Evolutionary conservation across 2,329 filamentous ascomycete species (phyloP), one percentile per base, ranked within the genome.

Genomic region (Monilinia vaccinii-corymbosi): DNA sequence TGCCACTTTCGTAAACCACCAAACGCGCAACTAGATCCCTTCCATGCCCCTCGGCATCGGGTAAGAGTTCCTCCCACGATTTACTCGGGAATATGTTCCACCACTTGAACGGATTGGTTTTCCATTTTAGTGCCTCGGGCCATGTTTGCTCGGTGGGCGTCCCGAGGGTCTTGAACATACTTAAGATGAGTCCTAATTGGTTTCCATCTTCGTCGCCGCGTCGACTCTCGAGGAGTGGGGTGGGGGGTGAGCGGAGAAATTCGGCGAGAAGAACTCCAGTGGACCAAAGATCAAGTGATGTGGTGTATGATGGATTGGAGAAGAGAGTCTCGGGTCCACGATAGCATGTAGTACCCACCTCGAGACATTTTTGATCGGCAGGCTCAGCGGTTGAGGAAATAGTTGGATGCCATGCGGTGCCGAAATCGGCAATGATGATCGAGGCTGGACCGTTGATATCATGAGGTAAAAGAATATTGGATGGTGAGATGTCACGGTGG

Each of bases 401-500:
- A 68, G 13, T 78, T 73, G 3, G 87, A 82, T 65, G 87, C 91
- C 91, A 97, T 10, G 92, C 84, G 44, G 94, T 95, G 55, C 94
- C 93, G 75, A 99, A 97, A 73, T 99, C 94, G 40, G 90, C 85
- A 2, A 99, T 79, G 66, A 86, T 88, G 4, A 89, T 89, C 5
- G 90, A 88, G 0, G 88, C 89, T 7, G 80, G 76, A 0, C 81
- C 76, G 0, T 86, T 83, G 9, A 59, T 55, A 38, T 59, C 36
- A n/a, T 40, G 34, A 46, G 80, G 76, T 49, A 96, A 79, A 10
- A 97, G 78, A 40, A 99, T 81, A 57, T 96, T 96, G 0, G 91
- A 91, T 0, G 94, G 94, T 70, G 99, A 99, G 71, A 99, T 77
- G 70, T 99, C 94, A 60, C 94, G 86, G 72, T 99, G 94, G 58